Evolutionary conservation across 2,329 filamentous ascomycete genomes (phyloP), one percentile per base, ranked within the genome.

Genomic region (Hymenotorrendiella dingleyae): DNA sequence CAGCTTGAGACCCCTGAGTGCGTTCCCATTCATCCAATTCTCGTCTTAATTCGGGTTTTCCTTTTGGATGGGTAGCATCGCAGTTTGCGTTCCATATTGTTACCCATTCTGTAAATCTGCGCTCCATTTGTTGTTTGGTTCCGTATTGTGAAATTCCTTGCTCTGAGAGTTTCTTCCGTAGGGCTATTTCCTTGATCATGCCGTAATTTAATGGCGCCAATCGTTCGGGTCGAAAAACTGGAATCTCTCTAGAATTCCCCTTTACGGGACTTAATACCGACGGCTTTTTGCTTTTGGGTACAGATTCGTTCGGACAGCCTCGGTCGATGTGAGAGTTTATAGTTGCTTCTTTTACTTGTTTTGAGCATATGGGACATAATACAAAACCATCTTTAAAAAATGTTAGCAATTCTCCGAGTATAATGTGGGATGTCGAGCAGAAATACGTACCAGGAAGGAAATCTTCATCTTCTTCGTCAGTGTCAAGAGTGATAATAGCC

Each of bases 21-120:
- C 80, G 75, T 64, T 98, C 93, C 91, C 93, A 97, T 1, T 77
- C 65, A 17, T 91, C 84, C 10, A 98, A 64, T 47, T 97, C 91
- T 11, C 76, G 78, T 12, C 94, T 64, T 4, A 98, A 64, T 44
- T 93, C 82, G 6, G 67, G 59, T 50, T 86, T 87, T 9, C 72
- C 71, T 59, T 84, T 85, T 0, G 88, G 88, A 2, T 70, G 69
- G 26, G 76, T 76, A 2, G 90, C 84, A 63, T 98, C 93, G 65
- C 89, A 95, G 61, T 98, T 98, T 9, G 94, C 86, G 62, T 98
- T 98, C 84, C 88, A 96, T 14, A 98, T 67, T 27, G 93, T 96
- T 39, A 93, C 74, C 90, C 90, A 98, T 64, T 98, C 93, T 19
- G 78, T 86, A 58, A 97, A 90, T 14, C 94, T 78, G 52, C 74